These are phyloP conservation scores for Blastomyces gilchristii DNA, from an alignment of 2,329 filamentous ascomycete species.

Conservation along the genomic window DNA sequence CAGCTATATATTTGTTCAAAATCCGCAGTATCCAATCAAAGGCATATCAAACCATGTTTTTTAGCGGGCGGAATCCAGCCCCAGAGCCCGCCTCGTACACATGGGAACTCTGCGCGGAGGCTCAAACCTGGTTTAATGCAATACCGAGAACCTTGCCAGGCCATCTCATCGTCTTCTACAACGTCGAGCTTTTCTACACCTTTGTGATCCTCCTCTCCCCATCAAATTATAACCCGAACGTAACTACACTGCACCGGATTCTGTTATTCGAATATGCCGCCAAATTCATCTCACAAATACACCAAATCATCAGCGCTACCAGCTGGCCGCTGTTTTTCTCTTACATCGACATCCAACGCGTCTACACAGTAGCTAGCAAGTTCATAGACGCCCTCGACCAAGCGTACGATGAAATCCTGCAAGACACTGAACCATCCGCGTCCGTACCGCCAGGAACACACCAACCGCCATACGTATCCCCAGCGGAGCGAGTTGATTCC, in stretches of 20 bases:
- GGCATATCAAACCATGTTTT: constrained; percentile 84
- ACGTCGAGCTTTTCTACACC: constrained; percentile 81
- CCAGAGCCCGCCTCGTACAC: constrained; percentile 48
- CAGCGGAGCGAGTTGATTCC: constrained; percentile 27
- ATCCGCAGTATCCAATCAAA: constrained; percentile 76
- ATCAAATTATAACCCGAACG: constrained; percentile 57
- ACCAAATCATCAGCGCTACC: constrained; percentile 53
- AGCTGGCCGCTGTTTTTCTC: constrained; percentile 60
- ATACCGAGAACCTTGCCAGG: constrained; percentile 56
- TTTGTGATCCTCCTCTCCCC: constrained; percentile 83
- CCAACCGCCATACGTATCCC: constrained; percentile 23
- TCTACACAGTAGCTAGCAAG: constrained; percentile 57
- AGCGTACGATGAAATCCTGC: constrained; percentile 40
- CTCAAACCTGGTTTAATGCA: constrained; percentile 65
- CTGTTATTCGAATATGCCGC: constrained; percentile 80
- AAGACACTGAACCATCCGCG: constrained; percentile 19
- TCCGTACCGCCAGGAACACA: constrained; percentile 24
- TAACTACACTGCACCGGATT: constrained; percentile 65
- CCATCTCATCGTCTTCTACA: constrained; percentile 64
- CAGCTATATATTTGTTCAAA: constrained; percentile 68
- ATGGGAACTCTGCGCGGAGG: constrained; percentile 46
- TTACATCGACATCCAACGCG: constrained; percentile 76
- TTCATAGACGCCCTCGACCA: constrained; percentile 48
- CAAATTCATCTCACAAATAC: constrained; percentile 66
- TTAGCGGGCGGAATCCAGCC: constrained; percentile 60